A percentile compares a stretch with the other conserved stretches of the same genome.
Conservation (phyloP, 768 basidiomycete species). For the Crassisporium funariophilum region DNA sequence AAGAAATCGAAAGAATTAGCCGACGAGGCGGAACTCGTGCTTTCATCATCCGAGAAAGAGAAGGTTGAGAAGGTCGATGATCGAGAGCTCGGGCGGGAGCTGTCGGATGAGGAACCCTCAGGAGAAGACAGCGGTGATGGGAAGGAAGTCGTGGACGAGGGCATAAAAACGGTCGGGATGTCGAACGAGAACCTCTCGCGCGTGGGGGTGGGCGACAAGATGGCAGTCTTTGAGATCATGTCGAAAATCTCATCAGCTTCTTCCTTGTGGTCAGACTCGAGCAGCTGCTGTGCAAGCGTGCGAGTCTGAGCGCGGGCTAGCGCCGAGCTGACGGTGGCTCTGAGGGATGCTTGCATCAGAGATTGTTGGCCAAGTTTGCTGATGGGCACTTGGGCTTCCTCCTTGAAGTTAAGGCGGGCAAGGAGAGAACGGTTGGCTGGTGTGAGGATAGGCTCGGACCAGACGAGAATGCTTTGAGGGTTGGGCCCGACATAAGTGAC, state of each 20-base stretch:
- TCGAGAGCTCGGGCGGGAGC: conserved; percentile 44
- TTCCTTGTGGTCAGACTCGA: conserved; percentile 31
- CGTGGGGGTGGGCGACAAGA: conserved; percentile 38
- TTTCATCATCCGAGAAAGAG: conserved; percentile 33
- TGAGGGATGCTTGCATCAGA: conserved; percentile 16
- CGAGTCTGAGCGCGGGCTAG: conserved; percentile 24
- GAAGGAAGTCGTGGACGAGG: conserved; percentile 16
- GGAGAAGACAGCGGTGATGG: conserved; percentile 24
- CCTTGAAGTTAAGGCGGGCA: conserved; percentile 14
- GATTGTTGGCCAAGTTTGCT: conserved; percentile 29
- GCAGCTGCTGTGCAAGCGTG: conserved; percentile 36
- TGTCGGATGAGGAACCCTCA: conserved; percentile 22
- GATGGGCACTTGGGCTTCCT: conserved; percentile 27
- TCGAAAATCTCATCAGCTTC: conserved; percentile 40
- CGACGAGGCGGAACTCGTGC: conserved; percentile 35
- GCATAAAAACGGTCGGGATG: too few species aligned
- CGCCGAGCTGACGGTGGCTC: conserved; percentile 21
- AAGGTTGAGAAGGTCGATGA: conserved; percentile 36
- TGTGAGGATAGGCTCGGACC: conserved; percentile 24
- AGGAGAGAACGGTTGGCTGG: conserved; percentile 19
- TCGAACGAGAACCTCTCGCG: conserved; percentile 27
- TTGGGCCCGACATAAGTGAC: conserved; percentile 29
- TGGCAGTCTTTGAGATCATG: conserved; percentile 32
- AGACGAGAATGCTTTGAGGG: conserved; percentile 28
- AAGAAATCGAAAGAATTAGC: conserved; percentile 24